These are phyloP conservation scores for Blepharisma stoltei DNA, from an alignment of 73 alveolate species.

Conservation along the genomic window DNA sequence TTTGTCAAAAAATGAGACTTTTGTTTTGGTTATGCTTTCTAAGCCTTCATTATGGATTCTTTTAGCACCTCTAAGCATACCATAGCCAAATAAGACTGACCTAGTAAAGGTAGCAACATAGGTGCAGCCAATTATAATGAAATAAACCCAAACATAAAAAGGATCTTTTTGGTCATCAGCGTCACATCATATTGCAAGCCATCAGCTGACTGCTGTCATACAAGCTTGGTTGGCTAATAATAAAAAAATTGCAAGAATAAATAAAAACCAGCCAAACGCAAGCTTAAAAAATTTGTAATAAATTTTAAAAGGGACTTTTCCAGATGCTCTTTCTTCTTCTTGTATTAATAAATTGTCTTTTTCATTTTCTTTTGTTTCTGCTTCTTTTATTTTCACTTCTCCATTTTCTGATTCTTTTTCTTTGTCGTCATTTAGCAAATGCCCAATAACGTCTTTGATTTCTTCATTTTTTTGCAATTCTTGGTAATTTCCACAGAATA, in stretches of 20 bases:
- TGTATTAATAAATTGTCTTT: neutral
- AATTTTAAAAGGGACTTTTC: neutral
- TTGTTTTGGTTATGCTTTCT: conserved; percentile 25
- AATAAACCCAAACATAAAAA: neutral
- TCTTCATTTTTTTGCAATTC: conserved; percentile 11
- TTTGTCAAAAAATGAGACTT: conserved; percentile 30
- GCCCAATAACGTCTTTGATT: neutral
- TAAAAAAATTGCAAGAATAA: neutral
- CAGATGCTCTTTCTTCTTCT: neutral
- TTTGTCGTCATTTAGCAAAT: neutral
- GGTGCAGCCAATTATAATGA: neutral
- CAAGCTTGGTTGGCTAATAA: neutral
- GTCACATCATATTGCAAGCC: neutral
- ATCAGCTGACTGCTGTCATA: neutral
- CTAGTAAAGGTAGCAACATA: neutral
- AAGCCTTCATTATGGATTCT: conserved; percentile 37
- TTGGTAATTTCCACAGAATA: neutral
- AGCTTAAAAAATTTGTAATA: neutral
- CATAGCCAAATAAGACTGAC: neutral
- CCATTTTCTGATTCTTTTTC: neutral
- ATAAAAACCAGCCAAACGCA: neutral
- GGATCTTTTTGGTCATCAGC: neutral
- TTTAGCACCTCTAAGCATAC: conserved; percentile 31
- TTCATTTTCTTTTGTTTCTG: neutral
- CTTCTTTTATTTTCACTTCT: neutral